These are phyloP conservation scores for Gossypium gossypioides DNA, from an alignment of 441 rosid species.

Conservation along the genomic window DNA sequence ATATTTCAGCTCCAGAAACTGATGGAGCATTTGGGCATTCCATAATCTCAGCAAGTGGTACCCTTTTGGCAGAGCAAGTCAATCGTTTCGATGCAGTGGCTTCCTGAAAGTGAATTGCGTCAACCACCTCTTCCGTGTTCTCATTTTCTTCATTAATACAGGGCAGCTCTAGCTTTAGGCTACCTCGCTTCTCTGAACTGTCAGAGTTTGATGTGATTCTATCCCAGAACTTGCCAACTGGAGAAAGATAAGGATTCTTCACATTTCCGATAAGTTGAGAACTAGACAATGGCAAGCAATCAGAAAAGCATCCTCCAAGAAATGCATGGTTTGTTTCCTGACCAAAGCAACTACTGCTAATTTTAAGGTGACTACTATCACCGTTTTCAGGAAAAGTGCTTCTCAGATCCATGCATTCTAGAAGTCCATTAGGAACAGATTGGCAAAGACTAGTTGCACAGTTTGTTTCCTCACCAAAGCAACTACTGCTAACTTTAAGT, in stretches of 20 bases:
- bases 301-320: constrained; percentile 36
- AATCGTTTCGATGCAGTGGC: constrained; percentile 24
- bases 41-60: constrained; percentile 48
- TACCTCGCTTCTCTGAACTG: constrained; percentile 59
- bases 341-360: constrained; percentile 26
- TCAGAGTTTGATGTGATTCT: constrained; percentile 45
- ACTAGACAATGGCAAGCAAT: constrained; percentile 36
- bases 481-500: constrained; percentile 27
- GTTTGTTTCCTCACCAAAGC: constrained; percentile 29
- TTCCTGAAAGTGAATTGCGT: constrained; percentile 24
- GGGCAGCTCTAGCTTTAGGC: constrained; percentile 72
- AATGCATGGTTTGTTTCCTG: constrained; percentile 27
- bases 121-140: constrained; percentile 38
- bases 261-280: constrained; percentile 30
- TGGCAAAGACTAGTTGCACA: constrained; percentile 26
- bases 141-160: constrained; percentile 82
- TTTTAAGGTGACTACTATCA: constrained; percentile 24
- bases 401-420: constrained; percentile 37
- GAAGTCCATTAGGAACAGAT: constrained; percentile 61
- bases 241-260: constrained; percentile 48
- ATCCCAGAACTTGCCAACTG: constrained; percentile 70
- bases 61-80: constrained; percentile 36
- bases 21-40: constrained; percentile 37
- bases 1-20: constrained; percentile 36
- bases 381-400: constrained; percentile 14